Base-by-base conservation (phyloP, 345 rosid species). In the Toxicodendron radicans region DNA sequence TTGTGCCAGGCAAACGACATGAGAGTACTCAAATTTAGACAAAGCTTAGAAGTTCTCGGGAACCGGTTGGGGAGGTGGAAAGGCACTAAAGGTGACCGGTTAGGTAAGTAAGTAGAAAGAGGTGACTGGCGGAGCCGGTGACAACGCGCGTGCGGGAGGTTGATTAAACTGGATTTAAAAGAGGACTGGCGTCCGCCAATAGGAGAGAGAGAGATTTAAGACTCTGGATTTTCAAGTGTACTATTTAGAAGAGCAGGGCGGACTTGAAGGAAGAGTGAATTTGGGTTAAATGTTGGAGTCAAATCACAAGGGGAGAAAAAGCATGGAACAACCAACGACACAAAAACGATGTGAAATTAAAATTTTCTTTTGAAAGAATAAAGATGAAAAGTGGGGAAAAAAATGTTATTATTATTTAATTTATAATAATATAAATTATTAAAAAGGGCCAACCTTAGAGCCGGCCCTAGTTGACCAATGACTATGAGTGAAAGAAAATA, bases 141-240 rank as follows among this genome's bases (percentile, higher is more conserved):
- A 80, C 70, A 33, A 10, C 21, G 56, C 30, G 71, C 81, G 85
- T 79, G 88, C 70, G 32, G 75, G 71, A 20, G 76, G n/a, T 23
- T 58, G 66, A 83, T 76, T 79, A 45, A 83, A 81, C 75, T 74
- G 63, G 65, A 83, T 77, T 82, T 68, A 58, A 76, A 59, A 67
- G 73, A 52, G 54, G 45, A 75, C 68, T 85, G 89, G 83, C 82
- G 80, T 86, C 96, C 88, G 77, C 91, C 87, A 84, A 63, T 76
- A 38, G 59, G 38, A 23, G 49, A 64, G 56, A 43, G 24, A 2
- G 14, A 13, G 64, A 9, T 11, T 14, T 4, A 21, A 58, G 41
- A 7, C 10, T 18, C 68, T 30, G 65, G 63, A 61, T 20, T 32
- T 18, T 23, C 46, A 56, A 51, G 72, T 59, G 86, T 75, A 70